Conservation (phyloP, 257 asterid genomes). For the Ilex asprella region DNA sequence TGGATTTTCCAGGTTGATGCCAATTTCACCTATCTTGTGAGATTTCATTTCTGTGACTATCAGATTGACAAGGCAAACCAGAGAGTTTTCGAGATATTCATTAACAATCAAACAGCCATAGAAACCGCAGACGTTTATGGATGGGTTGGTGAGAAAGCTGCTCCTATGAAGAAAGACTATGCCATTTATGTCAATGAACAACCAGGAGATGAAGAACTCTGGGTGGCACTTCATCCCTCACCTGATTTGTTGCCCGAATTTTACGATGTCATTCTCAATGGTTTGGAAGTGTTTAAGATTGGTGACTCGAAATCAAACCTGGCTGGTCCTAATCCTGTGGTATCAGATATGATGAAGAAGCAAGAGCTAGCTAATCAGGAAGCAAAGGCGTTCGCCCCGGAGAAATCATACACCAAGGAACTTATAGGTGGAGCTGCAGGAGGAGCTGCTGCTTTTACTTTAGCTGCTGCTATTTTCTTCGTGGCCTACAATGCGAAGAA, state of each 20-base stretch:
- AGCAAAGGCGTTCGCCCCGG: neutral
- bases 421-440: constrained; percentile 32
- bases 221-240: constrained; percentile 59
- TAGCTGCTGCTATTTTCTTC: constrained; percentile 15
- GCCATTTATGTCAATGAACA: constrained; percentile 25
- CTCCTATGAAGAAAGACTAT: constrained; percentile 50
- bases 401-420: constrained; percentile 19
- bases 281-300: constrained; percentile 70
- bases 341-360: constrained; percentile 5
- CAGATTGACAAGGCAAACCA: constrained; percentile 40
- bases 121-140: constrained; percentile 46
- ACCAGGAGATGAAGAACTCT: constrained; percentile 23
- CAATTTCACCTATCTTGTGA: constrained; percentile 55
- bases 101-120: constrained; percentile 51
- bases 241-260: constrained; percentile 36
- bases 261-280: constrained; percentile 55
- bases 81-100: constrained; percentile 50
- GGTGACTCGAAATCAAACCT: constrained; percentile 42
- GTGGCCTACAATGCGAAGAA: constrained; percentile 16
- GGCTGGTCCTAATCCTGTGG: constrained; percentile 60
- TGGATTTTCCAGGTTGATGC: constrained; percentile 63
- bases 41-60: constrained; percentile 76
- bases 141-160: constrained; percentile 42
- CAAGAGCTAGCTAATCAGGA: neutral
- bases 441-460: constrained; percentile 19